Percentiles rank a stretch among this genome's conserved stretches.
Evolutionary conservation across 768 basidiomycete genomes (phyloP).

Genomic region (Hericium erinaceus): DNA sequence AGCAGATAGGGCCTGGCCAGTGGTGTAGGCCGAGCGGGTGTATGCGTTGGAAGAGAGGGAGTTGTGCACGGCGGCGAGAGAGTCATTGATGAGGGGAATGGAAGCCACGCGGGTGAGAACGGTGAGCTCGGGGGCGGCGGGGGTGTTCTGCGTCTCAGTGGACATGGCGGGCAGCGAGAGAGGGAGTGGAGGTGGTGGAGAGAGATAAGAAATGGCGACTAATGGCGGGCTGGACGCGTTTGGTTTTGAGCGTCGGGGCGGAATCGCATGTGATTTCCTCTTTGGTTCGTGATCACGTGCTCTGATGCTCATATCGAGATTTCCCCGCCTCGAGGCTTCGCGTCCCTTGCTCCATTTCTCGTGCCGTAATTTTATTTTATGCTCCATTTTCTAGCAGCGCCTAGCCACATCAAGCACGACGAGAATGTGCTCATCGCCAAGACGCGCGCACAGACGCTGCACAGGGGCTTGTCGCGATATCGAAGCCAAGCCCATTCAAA

Average conservation of each 20-base stretch:
- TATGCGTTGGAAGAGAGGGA: constrained; percentile 50
- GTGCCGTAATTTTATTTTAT: no score
- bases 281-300: not conserved
- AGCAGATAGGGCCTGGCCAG: constrained; percentile 50
- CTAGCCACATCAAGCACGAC: no score
- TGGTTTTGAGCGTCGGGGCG: not conserved
- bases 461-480: no score
- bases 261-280: not conserved
- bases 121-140: constrained; percentile 45
- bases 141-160: constrained; percentile 22
- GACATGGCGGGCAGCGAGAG: constrained; percentile 23
- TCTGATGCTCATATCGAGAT: not conserved
- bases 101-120: constrained; percentile 54
- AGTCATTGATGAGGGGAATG: constrained; percentile 65
- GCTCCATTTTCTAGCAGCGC: no score
- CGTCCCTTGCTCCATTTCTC: no score
- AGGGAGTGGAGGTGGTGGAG: not conserved
- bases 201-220: not conserved
- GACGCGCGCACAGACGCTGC: no score
- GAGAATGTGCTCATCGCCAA: no score
- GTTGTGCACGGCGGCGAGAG: constrained; percentile 48
- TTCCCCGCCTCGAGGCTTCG: no score
- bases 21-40: constrained; percentile 56
- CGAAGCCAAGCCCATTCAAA: no score
- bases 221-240: not conserved